Conservation (phyloP, 108 stramenopile species). For the Pseudonitzschia multistriata region DNA sequence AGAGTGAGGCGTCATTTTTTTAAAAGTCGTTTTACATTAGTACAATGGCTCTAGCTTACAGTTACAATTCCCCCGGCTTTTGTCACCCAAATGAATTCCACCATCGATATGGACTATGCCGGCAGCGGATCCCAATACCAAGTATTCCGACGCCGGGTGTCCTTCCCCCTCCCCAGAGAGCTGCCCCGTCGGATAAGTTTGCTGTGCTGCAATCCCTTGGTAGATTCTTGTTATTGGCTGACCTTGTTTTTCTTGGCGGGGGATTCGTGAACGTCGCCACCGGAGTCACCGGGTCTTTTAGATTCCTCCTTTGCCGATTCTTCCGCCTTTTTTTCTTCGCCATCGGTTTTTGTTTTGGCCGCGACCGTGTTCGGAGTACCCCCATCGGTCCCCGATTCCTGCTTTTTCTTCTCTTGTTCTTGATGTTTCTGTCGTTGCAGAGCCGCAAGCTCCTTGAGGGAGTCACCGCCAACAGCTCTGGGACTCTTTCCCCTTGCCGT, state of each 20-base stretch:
- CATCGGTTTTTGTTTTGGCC: background rate
- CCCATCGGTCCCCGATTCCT: slow-evolving; percentile 1
- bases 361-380: background rate
- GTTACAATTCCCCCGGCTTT: too few relatives aligned
- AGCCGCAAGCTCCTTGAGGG: background rate
- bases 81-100: too few relatives aligned
- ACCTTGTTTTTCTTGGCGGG: slow-evolving; percentile 23
- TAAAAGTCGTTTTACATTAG: too few relatives aligned
- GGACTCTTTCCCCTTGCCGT: slow-evolving; percentile 61
- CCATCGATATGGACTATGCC: too few relatives aligned
- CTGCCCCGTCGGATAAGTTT: too few relatives aligned
- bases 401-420: slow-evolving; percentile 13
- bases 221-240: background rate
- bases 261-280: slow-evolving; percentile 20
- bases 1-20: too few relatives aligned
- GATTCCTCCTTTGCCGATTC: background rate
- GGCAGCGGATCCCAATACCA: too few relatives aligned
- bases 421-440: slow-evolving; percentile 16
- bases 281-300: background rate
- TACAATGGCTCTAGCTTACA: too few relatives aligned
- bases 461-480: background rate
- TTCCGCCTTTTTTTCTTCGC: slow-evolving; percentile 1
- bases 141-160: too few relatives aligned
- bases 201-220: background rate
- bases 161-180: too few relatives aligned